These are phyloP conservation scores for Flaveria ramosissima DNA, from an alignment of 129 eudicot species.

Conservation along the genomic window DNA sequence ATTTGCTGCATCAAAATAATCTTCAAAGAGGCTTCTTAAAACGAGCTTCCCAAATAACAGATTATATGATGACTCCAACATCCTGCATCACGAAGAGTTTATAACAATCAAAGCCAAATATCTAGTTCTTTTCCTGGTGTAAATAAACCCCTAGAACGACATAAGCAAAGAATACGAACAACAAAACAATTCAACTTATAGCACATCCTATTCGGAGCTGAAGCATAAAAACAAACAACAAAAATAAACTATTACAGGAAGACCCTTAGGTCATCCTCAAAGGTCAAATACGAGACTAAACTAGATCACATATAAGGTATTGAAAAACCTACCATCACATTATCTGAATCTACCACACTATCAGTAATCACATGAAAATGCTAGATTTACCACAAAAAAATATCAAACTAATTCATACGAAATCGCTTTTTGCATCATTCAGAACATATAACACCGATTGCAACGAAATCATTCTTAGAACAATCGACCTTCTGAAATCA, in stretches of 20 bases:
- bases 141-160: conserved; percentile 1
- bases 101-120: conserved; percentile 24
- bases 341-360: neutral
- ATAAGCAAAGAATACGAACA: conserved; percentile 13
- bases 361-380: conserved; percentile 9
- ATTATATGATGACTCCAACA: conserved; percentile 95
- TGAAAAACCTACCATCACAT: neutral
- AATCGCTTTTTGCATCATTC: neutral
- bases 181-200: conserved; percentile 7
- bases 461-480: neutral
- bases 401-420: too few relatives aligned
- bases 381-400: neutral
- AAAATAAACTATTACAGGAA: neutral
- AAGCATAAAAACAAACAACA: neutral
- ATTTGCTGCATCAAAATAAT: conserved; percentile 84
- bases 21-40: conserved; percentile 77
- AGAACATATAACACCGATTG: too few relatives aligned
- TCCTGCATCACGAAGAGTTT: conserved; percentile 60
- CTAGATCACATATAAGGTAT: neutral
- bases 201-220: neutral
- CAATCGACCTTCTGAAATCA: neutral
- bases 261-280: neutral
- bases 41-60: conserved; percentile 89
- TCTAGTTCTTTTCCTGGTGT: neutral
- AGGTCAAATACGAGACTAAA: conserved; percentile 7